These are phyloP conservation scores for Cercospora zeae-maydis DNA, from an alignment of 2,329 filamentous ascomycete species.

Conservation along the genomic window DNA sequence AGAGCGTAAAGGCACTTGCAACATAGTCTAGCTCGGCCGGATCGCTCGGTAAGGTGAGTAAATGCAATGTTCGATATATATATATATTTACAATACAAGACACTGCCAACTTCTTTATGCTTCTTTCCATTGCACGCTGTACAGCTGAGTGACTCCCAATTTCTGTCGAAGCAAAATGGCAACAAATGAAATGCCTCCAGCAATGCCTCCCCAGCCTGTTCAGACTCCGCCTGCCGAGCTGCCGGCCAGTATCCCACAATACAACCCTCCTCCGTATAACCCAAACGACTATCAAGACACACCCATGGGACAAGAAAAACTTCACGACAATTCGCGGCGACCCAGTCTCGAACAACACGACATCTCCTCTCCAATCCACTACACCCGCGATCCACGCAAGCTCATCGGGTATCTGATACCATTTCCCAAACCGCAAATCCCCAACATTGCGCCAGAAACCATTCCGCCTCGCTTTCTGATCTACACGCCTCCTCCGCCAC, in stretches of 20 bases:
- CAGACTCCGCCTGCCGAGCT: not conserved
- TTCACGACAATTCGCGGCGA: constrained; percentile 1
- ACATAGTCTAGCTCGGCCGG: too few species aligned
- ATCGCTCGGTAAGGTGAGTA: too few species aligned
- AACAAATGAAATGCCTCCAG: constrained; percentile 1
- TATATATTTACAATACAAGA: too few species aligned
- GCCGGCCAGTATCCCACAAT: constrained; percentile 1
- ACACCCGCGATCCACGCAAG: constrained; percentile 43
- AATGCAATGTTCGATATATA: too few species aligned
- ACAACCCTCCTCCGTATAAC: constrained; percentile 17
- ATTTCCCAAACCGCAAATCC: constrained; percentile 42
- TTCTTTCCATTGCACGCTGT: too few species aligned
- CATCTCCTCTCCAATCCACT: constrained; percentile 36
- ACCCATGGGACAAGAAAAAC: constrained; percentile 9
- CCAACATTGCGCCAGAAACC: constrained; percentile 25
- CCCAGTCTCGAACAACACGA: constrained; percentile 19
- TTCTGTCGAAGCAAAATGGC: too few species aligned
- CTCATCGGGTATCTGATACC: constrained; percentile 45
- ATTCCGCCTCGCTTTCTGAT: constrained; percentile 44
- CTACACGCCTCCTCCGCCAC: constrained; percentile 46
- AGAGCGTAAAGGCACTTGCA: too few species aligned
- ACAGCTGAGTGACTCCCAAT: too few species aligned
- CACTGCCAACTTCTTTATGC: too few species aligned
- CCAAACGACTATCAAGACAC: constrained; percentile 16
- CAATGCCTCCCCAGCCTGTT: constrained; percentile 15